phyloP scores from a whole-genome alignment of 1,284 basidiomycete genomes.

The Cutaneotrichosporon arboriforme region DNA sequence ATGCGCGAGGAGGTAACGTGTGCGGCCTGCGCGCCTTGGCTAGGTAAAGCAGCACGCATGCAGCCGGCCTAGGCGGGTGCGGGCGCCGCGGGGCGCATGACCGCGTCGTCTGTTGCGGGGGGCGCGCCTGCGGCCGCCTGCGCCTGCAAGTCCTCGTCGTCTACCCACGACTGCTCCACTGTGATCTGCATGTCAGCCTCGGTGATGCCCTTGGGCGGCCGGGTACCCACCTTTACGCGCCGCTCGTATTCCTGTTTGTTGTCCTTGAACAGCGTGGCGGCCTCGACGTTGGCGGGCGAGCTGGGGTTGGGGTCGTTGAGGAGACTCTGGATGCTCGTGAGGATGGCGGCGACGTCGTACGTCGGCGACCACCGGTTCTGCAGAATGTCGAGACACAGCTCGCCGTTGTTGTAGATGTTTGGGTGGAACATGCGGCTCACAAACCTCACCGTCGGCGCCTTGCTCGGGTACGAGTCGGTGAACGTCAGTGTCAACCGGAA shows the following conservation, averaged over 20 bases:
- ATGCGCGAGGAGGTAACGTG: too few species aligned
- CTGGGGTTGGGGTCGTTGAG: constrained; percentile 97
- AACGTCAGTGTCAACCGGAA: constrained; percentile 94
- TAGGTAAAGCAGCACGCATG: too few species aligned
- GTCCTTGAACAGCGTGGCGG: constrained; percentile 89
- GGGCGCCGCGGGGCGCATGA: constrained; percentile 1
- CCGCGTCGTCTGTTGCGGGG: background rate
- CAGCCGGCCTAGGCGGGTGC: background rate
- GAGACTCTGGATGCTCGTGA: constrained; percentile 91
- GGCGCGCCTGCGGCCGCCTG: constrained; percentile 12
- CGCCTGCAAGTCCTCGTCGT: constrained; percentile 29
- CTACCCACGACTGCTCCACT: constrained; percentile 40
- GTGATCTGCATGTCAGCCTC: constrained; percentile 23
- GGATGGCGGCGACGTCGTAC: constrained; percentile 95
- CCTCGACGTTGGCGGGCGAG: constrained; percentile 91
- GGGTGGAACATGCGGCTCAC: constrained; percentile 98
- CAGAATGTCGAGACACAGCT: constrained; percentile 94
- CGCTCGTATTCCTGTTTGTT: constrained; percentile 98
- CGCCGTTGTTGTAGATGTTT: constrained; percentile 96
- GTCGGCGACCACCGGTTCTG: constrained; percentile 98
- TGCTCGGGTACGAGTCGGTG: constrained; percentile 97
- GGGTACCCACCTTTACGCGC: constrained; percentile 70
- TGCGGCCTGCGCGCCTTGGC: too few species aligned
- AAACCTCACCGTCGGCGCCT: constrained; percentile 95
- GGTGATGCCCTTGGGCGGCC: background rate